Percentiles rank a stretch among this genome's conserved stretches.
phyloP scores from a whole-genome alignment of 2,329 filamentous ascomycete genomes.

The Cadophora sp. region DNA sequence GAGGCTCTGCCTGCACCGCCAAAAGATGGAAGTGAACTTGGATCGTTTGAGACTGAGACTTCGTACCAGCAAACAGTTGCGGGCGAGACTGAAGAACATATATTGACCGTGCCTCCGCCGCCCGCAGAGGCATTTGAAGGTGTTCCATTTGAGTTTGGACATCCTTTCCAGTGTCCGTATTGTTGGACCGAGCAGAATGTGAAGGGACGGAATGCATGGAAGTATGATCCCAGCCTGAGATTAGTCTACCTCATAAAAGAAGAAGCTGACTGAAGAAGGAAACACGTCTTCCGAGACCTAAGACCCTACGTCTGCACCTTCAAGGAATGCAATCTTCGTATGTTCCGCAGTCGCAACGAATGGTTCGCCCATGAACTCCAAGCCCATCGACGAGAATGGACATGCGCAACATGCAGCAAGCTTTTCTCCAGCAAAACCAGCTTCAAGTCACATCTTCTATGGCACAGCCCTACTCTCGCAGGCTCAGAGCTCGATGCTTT shows the following conservation, averaged over 20 bases:
- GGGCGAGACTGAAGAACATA: slow-evolving; percentile 16
- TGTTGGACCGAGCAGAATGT: slow-evolving; percentile 38
- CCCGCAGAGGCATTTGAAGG: slow-evolving; percentile 36
- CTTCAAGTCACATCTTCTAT: slow-evolving; percentile 32
- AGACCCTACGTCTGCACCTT: slow-evolving; percentile 48
- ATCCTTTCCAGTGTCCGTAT: slow-evolving; percentile 38
- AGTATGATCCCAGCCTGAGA: slow-evolving; percentile 26
- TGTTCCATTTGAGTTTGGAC: slow-evolving; percentile 36
- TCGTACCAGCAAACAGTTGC: slow-evolving; percentile 37
- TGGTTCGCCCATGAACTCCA: slow-evolving; percentile 47
- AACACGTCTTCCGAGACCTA: slow-evolving; percentile 46
- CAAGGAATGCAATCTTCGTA: slow-evolving; percentile 41
- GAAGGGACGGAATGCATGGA: slow-evolving; percentile 33
- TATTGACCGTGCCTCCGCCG: slow-evolving; percentile 32
- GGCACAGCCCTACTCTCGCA: slow-evolving; percentile 23
- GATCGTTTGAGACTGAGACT: slow-evolving; percentile 37
- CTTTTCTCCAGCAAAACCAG: slow-evolving; percentile 23
- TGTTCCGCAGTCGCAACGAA: slow-evolving; percentile 43
- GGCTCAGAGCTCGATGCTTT: slow-evolving; percentile 36
- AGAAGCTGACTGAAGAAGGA: slow-evolving; percentile 28
- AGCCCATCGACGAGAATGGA: slow-evolving; percentile 42
- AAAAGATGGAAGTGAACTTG: slow-evolving; percentile 23
- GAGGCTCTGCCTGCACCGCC: slow-evolving; percentile 11
- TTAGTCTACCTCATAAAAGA: not conserved
- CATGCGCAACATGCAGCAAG: slow-evolving; percentile 37